Conservation (phyloP, 441 rosid genomes). For the Capsella rubella region DNA sequence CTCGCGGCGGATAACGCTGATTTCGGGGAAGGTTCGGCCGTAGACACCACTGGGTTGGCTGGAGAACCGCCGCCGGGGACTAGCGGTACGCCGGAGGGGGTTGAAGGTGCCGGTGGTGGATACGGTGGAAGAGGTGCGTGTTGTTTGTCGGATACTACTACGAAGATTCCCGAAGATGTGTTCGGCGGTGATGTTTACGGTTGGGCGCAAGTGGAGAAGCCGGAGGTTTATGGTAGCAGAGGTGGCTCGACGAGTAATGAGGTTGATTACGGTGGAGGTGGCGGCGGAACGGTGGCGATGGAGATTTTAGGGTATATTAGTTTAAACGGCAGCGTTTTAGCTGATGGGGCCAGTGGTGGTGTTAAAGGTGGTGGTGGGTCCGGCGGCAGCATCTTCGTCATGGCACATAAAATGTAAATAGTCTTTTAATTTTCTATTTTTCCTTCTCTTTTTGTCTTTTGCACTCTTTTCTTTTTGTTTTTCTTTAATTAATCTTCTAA, state of each 20-base stretch:
- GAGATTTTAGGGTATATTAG: conserved; percentile 50
- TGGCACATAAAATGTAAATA: conserved; percentile 79
- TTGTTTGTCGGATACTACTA: conserved; percentile 64
- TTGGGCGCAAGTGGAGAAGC: conserved; percentile 75
- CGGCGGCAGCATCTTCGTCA: conserved; percentile 86
- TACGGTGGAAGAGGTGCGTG: conserved; percentile 95
- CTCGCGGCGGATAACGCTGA: conserved; percentile 69
- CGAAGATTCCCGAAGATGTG: conserved; percentile 81
- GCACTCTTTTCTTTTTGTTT: conserved; percentile 6
- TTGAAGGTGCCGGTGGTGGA: conserved; percentile 93
- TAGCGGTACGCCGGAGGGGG: conserved; percentile 88
- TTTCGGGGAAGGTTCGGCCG: conserved; percentile 54
- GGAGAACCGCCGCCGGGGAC: conserved; percentile 79
- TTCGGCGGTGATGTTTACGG: conserved; percentile 96
- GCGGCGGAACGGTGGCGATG: conserved; percentile 79
- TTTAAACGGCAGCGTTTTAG: conserved; percentile 71
- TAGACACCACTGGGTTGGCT: conserved; percentile 76
- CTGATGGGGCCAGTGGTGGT: conserved; percentile 93
- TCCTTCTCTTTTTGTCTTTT: conserved; percentile 27
- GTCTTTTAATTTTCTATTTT: background rate
- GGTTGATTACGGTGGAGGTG: conserved; percentile 87
- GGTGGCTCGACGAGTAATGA: conserved; percentile 88
- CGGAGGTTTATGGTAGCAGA: conserved; percentile 75
- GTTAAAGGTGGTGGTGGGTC: conserved; percentile 98
- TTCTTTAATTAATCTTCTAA: conserved; percentile 19